These are phyloP conservation scores for Solanum peruvianum DNA, from an alignment of 257 asterid genomes.

Conservation along the genomic window DNA sequence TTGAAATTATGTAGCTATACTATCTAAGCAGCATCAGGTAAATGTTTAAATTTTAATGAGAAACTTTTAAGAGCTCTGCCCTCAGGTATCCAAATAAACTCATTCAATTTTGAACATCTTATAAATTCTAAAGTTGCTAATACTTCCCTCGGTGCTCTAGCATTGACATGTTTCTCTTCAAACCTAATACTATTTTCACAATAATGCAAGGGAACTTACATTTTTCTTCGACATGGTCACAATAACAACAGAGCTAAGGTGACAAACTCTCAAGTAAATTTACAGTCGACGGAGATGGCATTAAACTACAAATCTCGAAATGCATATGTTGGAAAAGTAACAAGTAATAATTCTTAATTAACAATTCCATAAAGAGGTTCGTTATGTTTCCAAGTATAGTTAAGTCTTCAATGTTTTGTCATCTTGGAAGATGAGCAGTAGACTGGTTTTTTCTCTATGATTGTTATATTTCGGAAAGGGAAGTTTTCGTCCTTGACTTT, in stretches of 20 bases:
- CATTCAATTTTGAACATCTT: neutral
- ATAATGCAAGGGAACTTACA: neutral
- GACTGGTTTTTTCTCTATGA: neutral
- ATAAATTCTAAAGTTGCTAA: neutral
- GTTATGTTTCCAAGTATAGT: neutral
- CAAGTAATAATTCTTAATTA: neutral
- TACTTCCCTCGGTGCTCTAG: neutral
- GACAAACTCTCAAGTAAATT: neutral
- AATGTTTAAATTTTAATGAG: neutral
- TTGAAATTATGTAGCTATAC: neutral
- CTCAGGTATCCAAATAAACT: neutral
- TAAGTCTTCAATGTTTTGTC: neutral
- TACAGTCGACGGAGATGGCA: neutral
- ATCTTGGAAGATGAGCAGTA: neutral
- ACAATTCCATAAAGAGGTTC: neutral
- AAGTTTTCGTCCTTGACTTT: neutral
- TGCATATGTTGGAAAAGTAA: neutral
- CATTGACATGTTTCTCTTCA: neutral
- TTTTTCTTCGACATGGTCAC: neutral
- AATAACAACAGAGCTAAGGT: neutral
- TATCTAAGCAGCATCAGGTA: neutral
- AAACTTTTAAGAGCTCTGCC: neutral
- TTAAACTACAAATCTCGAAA: neutral
- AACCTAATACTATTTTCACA: neutral
- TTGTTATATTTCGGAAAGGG: neutral